Base-by-base conservation (phyloP, 345 rosid species). In the Abelmoschus esculentus region DNA sequence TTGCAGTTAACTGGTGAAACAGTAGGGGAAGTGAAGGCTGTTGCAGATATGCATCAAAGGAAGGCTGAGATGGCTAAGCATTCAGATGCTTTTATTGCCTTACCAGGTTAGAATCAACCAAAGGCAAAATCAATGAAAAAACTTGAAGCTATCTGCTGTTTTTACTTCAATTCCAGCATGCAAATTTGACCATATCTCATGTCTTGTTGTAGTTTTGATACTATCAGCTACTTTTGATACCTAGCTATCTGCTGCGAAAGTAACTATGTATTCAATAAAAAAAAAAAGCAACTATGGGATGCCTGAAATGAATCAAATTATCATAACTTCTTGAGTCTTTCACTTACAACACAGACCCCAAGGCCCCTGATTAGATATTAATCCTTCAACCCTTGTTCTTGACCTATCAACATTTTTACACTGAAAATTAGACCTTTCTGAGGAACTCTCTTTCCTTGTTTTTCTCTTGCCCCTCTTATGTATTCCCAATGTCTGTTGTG, bases 31-130 rank as follows among this genome's bases (percentile, higher is more conserved):
- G 98, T 95, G 83, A 95, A 91, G 84, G 99, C 99, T 70, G 97
- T 95, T 60, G 96, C 98, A 74, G 99, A 81, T 76, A 95, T 95
- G 99, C 99, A 95, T 76, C 98, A 95, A 85, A 88, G 99, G 78
- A 95, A 95, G 81, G 98, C 97, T 54, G 99, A 91, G 90, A 95
- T 95, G 97, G 96, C 99, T 75, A 95, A 90, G 89, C 99, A 90
- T 83, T 95, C 99, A 74, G 99, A 95, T 85, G 99, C 96, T 74
- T 95, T 95, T 81, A 95, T 95, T 84, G 99, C 99, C 85, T 91
- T 95, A 70, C 99, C 99, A 86, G 99, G 98, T 93, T 78, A 49
- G 53, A 12, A 49, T 49, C 53, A 49, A 47, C 52, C 52, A 47
- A 40, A 40, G 44, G 11, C 10, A 40, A 40, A 40, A 40, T 40